phyloP scores from a whole-genome alignment of 805 yeast genomes.

The Monosporozyma unispora region DNA sequence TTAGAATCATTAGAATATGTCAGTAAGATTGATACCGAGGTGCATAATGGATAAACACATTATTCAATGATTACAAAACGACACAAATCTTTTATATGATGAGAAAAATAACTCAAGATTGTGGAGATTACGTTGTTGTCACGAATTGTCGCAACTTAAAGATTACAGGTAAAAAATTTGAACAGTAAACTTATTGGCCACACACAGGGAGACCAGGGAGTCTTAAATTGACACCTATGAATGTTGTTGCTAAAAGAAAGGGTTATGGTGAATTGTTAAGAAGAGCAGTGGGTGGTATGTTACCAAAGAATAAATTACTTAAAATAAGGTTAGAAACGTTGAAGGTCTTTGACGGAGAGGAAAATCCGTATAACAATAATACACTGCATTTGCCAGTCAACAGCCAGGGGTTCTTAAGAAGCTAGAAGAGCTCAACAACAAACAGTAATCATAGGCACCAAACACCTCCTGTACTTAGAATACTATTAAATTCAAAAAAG shows the following conservation, averaged over 20 bases:
- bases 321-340: constrained; percentile 71
- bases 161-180: constrained; percentile 77
- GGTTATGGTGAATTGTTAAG: constrained; percentile 82
- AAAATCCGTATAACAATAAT: constrained; percentile 78
- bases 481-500: not conserved
- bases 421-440: not conserved
- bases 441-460: not conserved
- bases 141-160: constrained; percentile 79
- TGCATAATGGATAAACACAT: too few relatives aligned
- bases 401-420: constrained; percentile 25
- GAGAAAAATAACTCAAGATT: constrained; percentile 74
- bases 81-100: too few relatives aligned
- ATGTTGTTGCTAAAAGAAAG: constrained; percentile 58
- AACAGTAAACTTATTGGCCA: constrained; percentile 76
- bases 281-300: constrained; percentile 91
- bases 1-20: too few relatives aligned
- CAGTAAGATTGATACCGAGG: too few relatives aligned
- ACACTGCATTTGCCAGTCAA: constrained; percentile 76
- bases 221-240: constrained; percentile 75
- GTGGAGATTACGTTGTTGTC: constrained; percentile 95
- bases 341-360: constrained; percentile 79
- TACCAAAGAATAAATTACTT: constrained; percentile 84
- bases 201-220: constrained; percentile 90
- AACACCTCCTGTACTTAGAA: not conserved
- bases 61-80: too few relatives aligned